Evolutionary conservation across 2,329 filamentous ascomycete species (phyloP), one percentile per base, ranked within the genome.

Genomic region (Diplodia intermedia): DNA sequence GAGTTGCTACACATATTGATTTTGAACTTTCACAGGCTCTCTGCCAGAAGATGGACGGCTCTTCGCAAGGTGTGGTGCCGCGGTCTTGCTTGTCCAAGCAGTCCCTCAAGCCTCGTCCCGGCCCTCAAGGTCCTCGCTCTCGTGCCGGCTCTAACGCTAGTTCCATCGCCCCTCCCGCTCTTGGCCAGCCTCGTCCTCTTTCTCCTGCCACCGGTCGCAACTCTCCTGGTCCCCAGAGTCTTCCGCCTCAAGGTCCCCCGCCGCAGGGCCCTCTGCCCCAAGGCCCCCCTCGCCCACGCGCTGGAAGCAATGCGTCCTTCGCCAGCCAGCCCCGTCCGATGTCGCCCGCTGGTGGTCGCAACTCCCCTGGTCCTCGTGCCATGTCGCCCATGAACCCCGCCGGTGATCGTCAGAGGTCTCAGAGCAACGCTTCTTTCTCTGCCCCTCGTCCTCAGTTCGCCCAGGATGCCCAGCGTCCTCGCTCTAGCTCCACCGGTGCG

Each of bases 51-150:
- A 89, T 98, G 74, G 94, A 98, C 79, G 91, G 93, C 71, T 94
- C 93, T 69, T 86, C 91, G 74, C 94, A 98, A 83, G 95, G 95
- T 83, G 95, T 98, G 65, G 92, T 91, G 68, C 95, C 95, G 15
- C 89, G 95, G 73, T 97, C 94, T 47, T 99, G 95, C 81, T 86
- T 99, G 61, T 98, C 95, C 15, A 91, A 93, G 68, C 90, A 93
- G 61, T 93, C 94, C 20, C 91, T 98, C 70, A 97, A 96, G 84
- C 92, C 94, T 56, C 90, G 93, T 55, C 83, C 87, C 66, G 83
- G 75, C 29, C 77, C 82, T 55, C 77, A 50, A n/a, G 53, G 65
- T 70, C 76, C 76, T 31, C 73, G 74, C 67, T 74, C 74, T 52
- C 76, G 78, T 26, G 76, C 71, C 53, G 43, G 53, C 12, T 67